Conservation (phyloP, 257 asterid genomes). For the Vinca minor region DNA sequence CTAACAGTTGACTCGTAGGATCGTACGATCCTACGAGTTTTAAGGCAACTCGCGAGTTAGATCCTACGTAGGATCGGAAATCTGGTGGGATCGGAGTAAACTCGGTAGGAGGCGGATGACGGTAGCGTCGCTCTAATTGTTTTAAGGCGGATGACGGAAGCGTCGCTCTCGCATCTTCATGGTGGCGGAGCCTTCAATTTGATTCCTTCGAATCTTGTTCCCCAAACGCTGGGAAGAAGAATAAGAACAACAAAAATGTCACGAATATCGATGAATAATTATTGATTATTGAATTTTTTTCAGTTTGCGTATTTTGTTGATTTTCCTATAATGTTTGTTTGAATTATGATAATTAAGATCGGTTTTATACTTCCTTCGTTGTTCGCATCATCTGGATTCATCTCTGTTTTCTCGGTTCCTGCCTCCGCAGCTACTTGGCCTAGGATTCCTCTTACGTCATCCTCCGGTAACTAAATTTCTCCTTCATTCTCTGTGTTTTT, state of each 20-base stretch:
- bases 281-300: neutral
- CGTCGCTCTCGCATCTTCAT: too few relatives aligned
- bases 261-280: neutral
- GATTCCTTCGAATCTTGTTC: slow-evolving; percentile 2
- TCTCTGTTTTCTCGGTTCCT: slow-evolving; percentile 2
- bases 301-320: neutral
- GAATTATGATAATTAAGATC: neutral
- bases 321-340: neutral
- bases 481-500: too few relatives aligned
- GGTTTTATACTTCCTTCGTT: neutral
- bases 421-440: too few relatives aligned
- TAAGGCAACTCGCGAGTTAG: too few relatives aligned
- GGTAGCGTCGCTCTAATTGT: too few relatives aligned
- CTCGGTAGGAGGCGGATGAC: too few relatives aligned
- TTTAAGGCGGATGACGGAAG: neutral
- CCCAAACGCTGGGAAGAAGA: slow-evolving; percentile 17
- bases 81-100: too few relatives aligned
- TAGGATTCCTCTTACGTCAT: slow-evolving; percentile 27
- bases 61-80: too few relatives aligned
- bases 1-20: too few relatives aligned
- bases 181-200: neutral
- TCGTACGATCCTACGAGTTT: too few relatives aligned
- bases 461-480: slow-evolving; percentile 24
- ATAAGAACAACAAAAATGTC: slow-evolving; percentile 7
- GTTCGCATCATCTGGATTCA: slow-evolving; percentile 16